Percentiles rank a stretch among this genome's conserved stretches.
Conservation (phyloP, 495 filamentous ascomycete species). For the Cryomyces antarcticus region DNA sequence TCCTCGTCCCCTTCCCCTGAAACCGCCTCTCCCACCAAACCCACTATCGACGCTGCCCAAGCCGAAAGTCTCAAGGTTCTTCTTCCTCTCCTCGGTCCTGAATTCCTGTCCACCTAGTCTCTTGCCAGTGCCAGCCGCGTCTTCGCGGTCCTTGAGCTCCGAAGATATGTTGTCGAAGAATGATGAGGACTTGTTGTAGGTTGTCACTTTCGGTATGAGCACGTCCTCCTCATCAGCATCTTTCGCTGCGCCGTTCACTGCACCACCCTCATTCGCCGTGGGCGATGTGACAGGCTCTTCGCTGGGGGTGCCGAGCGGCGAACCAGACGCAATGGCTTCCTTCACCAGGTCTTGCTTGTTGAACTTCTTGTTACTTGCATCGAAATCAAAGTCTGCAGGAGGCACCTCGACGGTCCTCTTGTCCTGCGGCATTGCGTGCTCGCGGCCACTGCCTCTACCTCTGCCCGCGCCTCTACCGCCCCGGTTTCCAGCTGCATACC, state of each 20-base stretch:
- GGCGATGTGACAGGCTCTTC: constrained; percentile 26
- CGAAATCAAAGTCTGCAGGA: constrained; percentile 80
- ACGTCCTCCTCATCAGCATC: constrained; percentile 16
- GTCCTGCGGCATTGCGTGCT: background rate
- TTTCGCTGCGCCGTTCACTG: constrained; percentile 2
- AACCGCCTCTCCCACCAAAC: constrained; percentile 51
- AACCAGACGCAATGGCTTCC: constrained; percentile 64
- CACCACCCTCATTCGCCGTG: constrained; percentile 12
- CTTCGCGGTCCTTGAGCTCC: constrained; percentile 77
- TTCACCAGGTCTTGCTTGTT: constrained; percentile 92
- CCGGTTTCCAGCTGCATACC: constrained; percentile 10
- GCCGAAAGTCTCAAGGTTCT: constrained; percentile 97
- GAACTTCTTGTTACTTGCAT: constrained; percentile 83
- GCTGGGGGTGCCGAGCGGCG: constrained; percentile 28
- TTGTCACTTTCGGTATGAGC: constrained; percentile 21
- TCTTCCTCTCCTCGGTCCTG: constrained; percentile 77
- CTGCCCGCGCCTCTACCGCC: constrained; percentile 18
- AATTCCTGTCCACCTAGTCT: constrained; percentile 73
- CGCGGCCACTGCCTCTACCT: constrained; percentile 34
- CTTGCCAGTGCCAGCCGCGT: constrained; percentile 33
- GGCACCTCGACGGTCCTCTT: constrained; percentile 49
- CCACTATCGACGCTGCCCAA: constrained; percentile 75
- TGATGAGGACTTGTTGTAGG: constrained; percentile 66
- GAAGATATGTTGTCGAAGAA: constrained; percentile 98
- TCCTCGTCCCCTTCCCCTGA: constrained; percentile 25